These are phyloP conservation scores for Tetracentron sinense DNA, from an alignment of 164 flowering plant genomes.

Conservation along the genomic window DNA sequence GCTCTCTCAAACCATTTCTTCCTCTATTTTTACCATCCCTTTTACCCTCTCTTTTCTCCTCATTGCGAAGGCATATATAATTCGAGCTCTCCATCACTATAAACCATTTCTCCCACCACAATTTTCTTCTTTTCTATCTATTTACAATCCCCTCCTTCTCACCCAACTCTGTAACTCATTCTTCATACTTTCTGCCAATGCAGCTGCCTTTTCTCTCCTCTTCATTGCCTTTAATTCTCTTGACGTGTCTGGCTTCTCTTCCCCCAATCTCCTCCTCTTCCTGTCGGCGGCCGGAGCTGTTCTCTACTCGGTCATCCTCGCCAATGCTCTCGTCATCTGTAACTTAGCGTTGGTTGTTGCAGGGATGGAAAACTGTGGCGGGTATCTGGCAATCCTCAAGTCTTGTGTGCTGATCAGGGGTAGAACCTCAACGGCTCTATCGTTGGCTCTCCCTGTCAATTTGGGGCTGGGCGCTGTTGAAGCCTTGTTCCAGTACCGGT, in stretches of 20 bases:
- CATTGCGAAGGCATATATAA: not conserved
- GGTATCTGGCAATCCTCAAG: constrained; percentile 31
- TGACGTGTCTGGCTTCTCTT: constrained; percentile 12
- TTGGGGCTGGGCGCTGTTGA: constrained; percentile 41
- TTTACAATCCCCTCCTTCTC: constrained; percentile 27
- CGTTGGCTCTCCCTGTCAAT: constrained; percentile 38
- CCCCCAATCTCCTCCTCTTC: constrained; percentile 10
- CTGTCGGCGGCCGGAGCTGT: constrained; percentile 17
- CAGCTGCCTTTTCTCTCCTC: constrained; percentile 27
- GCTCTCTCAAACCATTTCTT: constrained; percentile 58
- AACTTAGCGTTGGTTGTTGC: constrained; percentile 40
- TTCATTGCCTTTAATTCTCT: constrained; percentile 23
- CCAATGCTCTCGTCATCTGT: constrained; percentile 28
- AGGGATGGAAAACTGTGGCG: constrained; percentile 33
- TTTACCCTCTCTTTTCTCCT: not conserved
- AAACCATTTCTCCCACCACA: not conserved
- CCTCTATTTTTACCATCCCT: not conserved
- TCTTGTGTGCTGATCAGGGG: constrained; percentile 45
- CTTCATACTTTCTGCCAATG: constrained; percentile 24
- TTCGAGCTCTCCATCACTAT: not conserved
- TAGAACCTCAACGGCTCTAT: constrained; percentile 37
- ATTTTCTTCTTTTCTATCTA: constrained; percentile 17
- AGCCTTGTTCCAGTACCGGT: constrained; percentile 47
- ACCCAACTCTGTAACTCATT: constrained; percentile 33
- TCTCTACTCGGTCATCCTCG: constrained; percentile 26